A percentile compares a stretch with the other conserved stretches of the same genome.
Evolutionary conservation across 1,284 basidiomycete genomes (phyloP).

Genomic region (Ustilago lituana): DNA sequence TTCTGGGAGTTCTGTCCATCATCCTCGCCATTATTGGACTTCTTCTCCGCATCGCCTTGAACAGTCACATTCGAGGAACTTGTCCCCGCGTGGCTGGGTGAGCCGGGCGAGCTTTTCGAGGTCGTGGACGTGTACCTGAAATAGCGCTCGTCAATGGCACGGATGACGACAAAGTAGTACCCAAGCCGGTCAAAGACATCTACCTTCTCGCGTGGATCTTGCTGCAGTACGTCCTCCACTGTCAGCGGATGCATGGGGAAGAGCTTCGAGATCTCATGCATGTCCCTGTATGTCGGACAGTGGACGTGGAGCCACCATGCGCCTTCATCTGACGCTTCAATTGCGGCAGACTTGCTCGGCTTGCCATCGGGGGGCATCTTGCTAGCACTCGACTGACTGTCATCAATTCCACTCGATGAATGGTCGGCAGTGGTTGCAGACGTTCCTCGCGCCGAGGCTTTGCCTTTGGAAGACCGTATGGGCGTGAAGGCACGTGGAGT

Average conservation of each 20-base stretch:
- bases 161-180: constrained; percentile 91
- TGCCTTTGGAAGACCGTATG: neutral
- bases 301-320: constrained; percentile 93
- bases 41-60: constrained; percentile 19
- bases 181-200: constrained; percentile 88
- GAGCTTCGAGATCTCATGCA: constrained; percentile 86
- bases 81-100: constrained; percentile 16
- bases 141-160: constrained; percentile 78
- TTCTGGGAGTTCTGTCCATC: neutral
- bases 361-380: constrained; percentile 12
- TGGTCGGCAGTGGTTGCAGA: neutral
- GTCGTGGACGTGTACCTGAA: constrained; percentile 71
- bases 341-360: constrained; percentile 11
- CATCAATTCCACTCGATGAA: neutral
- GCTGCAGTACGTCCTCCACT: constrained; percentile 92
- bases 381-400: neutral
- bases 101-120: constrained; percentile 33
- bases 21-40: constrained; percentile 11
- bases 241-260: constrained; percentile 92
- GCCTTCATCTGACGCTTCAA: constrained; percentile 20
- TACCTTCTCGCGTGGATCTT: constrained; percentile 91
- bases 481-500: constrained; percentile 11
- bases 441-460: neutral
- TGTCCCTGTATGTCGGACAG: constrained; percentile 88
- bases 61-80: constrained; percentile 24